A percentile compares a stretch with the other conserved stretches of the same genome.
phyloP scores from a whole-genome alignment of 179 eudicot species.

The Sideroxylon spinosum region DNA sequence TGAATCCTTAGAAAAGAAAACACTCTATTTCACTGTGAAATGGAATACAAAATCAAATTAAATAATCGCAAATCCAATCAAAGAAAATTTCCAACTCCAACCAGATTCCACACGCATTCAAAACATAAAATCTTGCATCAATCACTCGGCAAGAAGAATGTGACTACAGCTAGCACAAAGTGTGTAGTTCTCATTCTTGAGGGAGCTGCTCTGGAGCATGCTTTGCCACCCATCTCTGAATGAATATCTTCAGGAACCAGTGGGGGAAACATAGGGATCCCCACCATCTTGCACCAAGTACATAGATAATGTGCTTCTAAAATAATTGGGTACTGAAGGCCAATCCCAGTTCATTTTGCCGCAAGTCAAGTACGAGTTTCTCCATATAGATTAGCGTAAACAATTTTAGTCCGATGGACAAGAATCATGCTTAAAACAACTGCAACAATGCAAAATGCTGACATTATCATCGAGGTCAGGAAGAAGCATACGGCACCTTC shows the following conservation, averaged over 20 bases:
- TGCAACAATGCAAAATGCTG: conserved; percentile 65
- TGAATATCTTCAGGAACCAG: neutral
- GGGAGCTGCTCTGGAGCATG: neutral
- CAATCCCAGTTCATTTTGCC: neutral
- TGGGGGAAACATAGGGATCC: neutral
- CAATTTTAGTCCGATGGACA: conserved; percentile 68
- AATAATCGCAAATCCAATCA: neutral
- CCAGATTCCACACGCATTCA: neutral
- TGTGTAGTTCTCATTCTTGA: too few relatives aligned
- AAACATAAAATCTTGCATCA: neutral
- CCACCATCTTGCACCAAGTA: neutral
- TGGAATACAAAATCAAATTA: neutral
- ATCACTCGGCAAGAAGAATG: neutral
- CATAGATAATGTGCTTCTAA: neutral
- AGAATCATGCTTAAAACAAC: conserved; percentile 63
- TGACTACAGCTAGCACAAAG: neutral
- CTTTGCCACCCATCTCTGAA: neutral
- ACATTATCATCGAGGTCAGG: conserved; percentile 68
- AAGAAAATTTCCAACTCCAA: neutral
- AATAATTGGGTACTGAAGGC: neutral
- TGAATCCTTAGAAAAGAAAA: neutral
- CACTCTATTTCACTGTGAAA: neutral
- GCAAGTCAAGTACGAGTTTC: conserved; percentile 38
- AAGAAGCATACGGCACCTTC: conserved; percentile 78
- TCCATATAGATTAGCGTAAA: conserved; percentile 69